Evolutionary conservation across 176 grass and related monocot genomes (phyloP).

Genomic region (Phragmites australis): DNA sequence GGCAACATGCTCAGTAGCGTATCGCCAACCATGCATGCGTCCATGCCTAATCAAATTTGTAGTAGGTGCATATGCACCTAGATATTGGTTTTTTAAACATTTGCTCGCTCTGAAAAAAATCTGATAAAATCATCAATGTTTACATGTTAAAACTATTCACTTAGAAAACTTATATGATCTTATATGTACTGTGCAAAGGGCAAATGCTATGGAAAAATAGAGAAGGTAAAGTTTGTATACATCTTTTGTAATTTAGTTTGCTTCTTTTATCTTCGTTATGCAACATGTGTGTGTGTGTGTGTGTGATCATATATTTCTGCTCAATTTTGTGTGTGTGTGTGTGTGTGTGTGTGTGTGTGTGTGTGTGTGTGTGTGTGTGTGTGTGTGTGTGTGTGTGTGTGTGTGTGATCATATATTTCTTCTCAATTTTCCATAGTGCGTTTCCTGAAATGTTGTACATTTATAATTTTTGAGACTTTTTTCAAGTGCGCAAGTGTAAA

Average conservation of each 20-base stretch:
- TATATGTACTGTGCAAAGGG: neutral
- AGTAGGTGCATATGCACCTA: neutral
- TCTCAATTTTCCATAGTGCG: too few relatives aligned
- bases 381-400: too few relatives aligned
- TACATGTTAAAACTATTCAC: neutral
- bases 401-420: too few relatives aligned
- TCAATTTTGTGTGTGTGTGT: too few relatives aligned
- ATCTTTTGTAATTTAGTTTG: neutral
- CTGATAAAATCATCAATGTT: neutral
- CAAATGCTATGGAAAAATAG: neutral
- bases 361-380: too few relatives aligned
- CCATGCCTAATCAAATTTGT: conserved; percentile 1
- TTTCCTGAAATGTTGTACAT: too few relatives aligned
- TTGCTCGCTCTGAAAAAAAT: neutral
- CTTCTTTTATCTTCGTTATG: neutral
- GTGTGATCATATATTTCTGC: too few relatives aligned
- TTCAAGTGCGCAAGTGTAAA: too few relatives aligned
- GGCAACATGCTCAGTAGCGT: conserved; percentile 11
- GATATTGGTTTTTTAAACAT: neutral
- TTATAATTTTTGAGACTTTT: too few relatives aligned
- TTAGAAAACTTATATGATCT: neutral
- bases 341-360: too few relatives aligned
- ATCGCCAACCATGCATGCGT: conserved; percentile 32
- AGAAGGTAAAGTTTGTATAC: neutral
- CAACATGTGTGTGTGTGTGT: too few relatives aligned